Evolutionary conservation across 441 rosid genomes (phyloP).

Genomic region (Aquilaria agallochum): DNA sequence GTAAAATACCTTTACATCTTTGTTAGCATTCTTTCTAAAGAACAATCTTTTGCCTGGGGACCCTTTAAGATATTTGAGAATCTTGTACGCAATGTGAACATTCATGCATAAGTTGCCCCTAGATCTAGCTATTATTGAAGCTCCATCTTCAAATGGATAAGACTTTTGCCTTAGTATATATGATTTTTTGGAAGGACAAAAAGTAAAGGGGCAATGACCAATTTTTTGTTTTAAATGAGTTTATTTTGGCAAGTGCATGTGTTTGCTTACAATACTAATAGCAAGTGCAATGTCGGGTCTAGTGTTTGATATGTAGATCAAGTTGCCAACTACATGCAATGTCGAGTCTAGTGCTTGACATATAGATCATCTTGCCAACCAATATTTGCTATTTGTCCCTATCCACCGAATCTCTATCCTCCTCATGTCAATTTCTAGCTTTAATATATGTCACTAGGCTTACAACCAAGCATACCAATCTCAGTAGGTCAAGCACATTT

Average conservation of each 20-base stretch:
- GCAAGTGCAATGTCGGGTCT: neutral
- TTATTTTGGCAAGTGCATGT: neutral
- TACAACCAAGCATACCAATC: neutral
- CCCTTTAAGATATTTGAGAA: neutral
- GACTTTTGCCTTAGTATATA: no score
- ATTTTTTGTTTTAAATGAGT: no score
- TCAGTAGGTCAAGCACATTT: neutral
- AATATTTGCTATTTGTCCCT: neutral
- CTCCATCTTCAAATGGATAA: no score
- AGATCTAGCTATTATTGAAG: no score
- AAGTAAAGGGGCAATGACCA: no score
- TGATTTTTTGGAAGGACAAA: no score
- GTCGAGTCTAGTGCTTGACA: neutral
- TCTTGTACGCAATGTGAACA: no score
- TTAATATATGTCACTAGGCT: neutral
- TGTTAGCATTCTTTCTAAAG: neutral
- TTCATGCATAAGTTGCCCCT: no score
- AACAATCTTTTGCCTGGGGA: slow-evolving; percentile 1
- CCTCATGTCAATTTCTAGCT: neutral
- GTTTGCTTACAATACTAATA: neutral
- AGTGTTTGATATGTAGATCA: no score
- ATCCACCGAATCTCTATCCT: neutral
- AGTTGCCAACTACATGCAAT: neutral
- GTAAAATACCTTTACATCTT: neutral
- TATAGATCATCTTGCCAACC: slow-evolving; percentile 3